Conservation (phyloP, 768 basidiomycete genomes). For the Mrakia frigida region DNA sequence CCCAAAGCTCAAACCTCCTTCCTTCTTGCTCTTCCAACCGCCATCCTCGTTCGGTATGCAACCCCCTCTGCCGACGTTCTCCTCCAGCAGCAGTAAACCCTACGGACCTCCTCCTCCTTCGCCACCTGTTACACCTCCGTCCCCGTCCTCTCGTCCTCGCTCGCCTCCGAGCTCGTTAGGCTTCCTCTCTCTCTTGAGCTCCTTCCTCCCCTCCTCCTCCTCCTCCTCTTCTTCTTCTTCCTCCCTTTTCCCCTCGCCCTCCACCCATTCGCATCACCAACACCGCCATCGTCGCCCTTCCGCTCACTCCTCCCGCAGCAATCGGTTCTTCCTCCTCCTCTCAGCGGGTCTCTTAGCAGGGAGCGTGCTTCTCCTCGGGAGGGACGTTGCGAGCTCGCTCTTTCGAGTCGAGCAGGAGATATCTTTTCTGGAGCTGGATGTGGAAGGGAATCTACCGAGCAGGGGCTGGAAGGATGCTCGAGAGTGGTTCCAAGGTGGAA, state of each 20-base stretch:
- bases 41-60: not conserved
- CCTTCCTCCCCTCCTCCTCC: not conserved
- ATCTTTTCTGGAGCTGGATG: not conserved
- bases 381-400: not conserved
- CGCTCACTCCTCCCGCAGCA: not conserved
- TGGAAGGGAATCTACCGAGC: not conserved
- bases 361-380: not conserved
- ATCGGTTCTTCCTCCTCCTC: not conserved
- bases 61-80: not conserved
- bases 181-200: not conserved
- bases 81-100: not conserved
- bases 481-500: conserved; percentile 7
- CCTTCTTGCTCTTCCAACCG: not conserved
- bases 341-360: not conserved
- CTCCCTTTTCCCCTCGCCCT: not conserved
- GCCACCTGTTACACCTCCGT: not conserved
- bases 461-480: conserved; percentile 8
- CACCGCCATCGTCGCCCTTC: conserved; percentile 9
- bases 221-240: not conserved
- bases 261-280: not conserved
- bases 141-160: not conserved
- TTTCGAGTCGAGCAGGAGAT: not conserved
- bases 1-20: too few relatives aligned
- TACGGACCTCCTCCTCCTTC: not conserved
- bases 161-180: not conserved